Base-by-base conservation (phyloP, 1,139 yeast species). In the Debaryomyces coudertii region DNA sequence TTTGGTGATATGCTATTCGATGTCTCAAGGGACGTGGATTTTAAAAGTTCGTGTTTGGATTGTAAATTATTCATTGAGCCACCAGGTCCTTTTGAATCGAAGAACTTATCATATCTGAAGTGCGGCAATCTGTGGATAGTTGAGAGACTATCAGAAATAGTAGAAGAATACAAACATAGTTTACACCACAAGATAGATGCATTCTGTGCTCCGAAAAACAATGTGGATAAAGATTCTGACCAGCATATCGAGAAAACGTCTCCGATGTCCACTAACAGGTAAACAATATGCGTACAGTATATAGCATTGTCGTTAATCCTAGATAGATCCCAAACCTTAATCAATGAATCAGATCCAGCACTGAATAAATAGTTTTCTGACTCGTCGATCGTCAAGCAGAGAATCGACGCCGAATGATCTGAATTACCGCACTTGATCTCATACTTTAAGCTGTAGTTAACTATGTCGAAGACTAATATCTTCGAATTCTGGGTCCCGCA, bases 401-500 rank as follows among this genome's bases (percentile, higher is more conserved):
- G 72, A 5, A 93, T 88, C 15, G 95, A 83, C 2, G 89, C 84
- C 0, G 82, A 73, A 60, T 88, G 90, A 12, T 87, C 89, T 9
- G 65, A 65, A 36, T 57, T 58, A 5, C 65, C 66, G 37, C 65
- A 54, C 38, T 60, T 49, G 22, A 69, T 63, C 28, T 71, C 72
- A 34, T 67, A 69, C 43, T 71, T 73, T 49, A 76, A 62, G 40
- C 83, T 82, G 61, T 79, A 92, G 1, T 86, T 82, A n/a, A 66
- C 66, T 49, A 87, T 69, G 57, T 89, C 92, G 58, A 79, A 85
- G 1, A 89, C 83, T 35, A 89, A 66, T 42, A 93, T 86, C 55
- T 80, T 80, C n/a, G 95, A 88, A 56, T 87, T 88, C 57, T 92
- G 96, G 1, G 97, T 89, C n/a, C 99, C 99, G 48, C 96, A 95